phyloP scores from a whole-genome alignment of 192 early-diverging fungal genomes.

The Podila clonocystis region DNA sequence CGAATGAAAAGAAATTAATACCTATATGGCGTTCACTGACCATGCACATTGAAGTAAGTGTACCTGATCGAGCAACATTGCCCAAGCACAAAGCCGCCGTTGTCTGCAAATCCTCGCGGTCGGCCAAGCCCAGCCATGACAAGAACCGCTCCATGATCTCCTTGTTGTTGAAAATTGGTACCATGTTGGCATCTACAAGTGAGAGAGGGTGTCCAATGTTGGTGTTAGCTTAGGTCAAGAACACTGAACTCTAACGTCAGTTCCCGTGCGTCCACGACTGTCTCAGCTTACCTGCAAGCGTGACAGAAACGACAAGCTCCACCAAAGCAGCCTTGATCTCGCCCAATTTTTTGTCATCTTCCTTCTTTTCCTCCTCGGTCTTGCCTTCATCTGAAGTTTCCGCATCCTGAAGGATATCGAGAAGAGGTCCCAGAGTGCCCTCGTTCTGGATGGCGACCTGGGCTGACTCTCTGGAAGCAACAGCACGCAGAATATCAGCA shows the following conservation, averaged over 20 bases:
- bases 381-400: slow-evolving; percentile 48
- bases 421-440: slow-evolving; percentile 38
- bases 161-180: slow-evolving; percentile 56
- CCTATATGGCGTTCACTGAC: not conserved
- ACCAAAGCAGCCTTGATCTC: slow-evolving; percentile 53
- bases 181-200: slow-evolving; percentile 58
- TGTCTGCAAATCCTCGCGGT: slow-evolving; percentile 56
- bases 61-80: slow-evolving; percentile 75
- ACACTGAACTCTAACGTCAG: not conserved
- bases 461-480: slow-evolving; percentile 41
- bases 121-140: slow-evolving; percentile 47
- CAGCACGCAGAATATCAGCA: slow-evolving; percentile 27
- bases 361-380: slow-evolving; percentile 53
- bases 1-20: not conserved
- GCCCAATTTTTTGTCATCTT: slow-evolving; percentile 59
- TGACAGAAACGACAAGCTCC: slow-evolving; percentile 56
- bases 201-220: not conserved
- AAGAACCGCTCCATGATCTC: slow-evolving; percentile 54
- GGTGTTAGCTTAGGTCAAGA: not conserved
- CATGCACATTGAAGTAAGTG: no score
- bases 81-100: slow-evolving; percentile 72
- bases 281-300: slow-evolving; percentile 53
- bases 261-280: not conserved
- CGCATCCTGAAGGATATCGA: slow-evolving; percentile 56
- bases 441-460: slow-evolving; percentile 51